Conservation (phyloP, 2,329 filamentous ascomycete genomes). For the Proliferodiscus dingleyae region DNA sequence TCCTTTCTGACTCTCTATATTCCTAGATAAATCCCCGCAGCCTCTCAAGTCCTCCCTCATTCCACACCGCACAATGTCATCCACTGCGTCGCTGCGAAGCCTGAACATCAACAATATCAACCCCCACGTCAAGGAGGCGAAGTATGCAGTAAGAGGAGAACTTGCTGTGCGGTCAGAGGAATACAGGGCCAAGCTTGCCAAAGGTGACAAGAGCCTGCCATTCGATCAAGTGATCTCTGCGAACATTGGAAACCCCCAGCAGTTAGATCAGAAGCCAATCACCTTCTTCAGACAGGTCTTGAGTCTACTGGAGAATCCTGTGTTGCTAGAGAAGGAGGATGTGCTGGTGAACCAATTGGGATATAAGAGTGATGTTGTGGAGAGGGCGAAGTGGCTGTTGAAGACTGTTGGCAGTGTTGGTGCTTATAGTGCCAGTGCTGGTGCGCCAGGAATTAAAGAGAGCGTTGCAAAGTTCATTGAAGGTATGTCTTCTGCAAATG, state of each 20-base stretch:
- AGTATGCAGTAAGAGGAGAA: constrained; percentile 96
- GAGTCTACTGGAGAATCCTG: constrained; percentile 86
- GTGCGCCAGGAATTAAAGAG: constrained; percentile 78
- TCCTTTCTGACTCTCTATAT: constrained; percentile 9
- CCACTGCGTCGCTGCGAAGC: constrained; percentile 38
- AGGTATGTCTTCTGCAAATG: constrained; percentile 65
- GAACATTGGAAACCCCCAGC: constrained; percentile 98
- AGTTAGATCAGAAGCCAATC: constrained; percentile 97
- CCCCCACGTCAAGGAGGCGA: constrained; percentile 75
- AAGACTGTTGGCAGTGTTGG: constrained; percentile 85
- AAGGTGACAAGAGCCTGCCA: constrained; percentile 56
- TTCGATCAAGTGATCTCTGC: constrained; percentile 91
- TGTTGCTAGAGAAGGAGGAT: constrained; percentile 75
- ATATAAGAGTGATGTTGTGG: constrained; percentile 87
- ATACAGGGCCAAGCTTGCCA: constrained; percentile 70
- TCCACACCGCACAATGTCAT: constrained; percentile 28
- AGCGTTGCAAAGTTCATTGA: constrained; percentile 92
- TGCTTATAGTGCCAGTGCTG: constrained; percentile 92
- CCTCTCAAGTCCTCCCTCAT: neutral
- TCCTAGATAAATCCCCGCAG: constrained; percentile 10
- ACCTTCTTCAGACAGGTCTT: constrained; percentile 98
- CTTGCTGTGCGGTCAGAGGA: constrained; percentile 90
- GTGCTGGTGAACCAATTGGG: constrained; percentile 70
- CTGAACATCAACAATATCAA: constrained; percentile 89
- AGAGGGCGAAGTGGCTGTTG: constrained; percentile 74